These are phyloP conservation scores for Oryza coarctata DNA, from an alignment of 176 grass and related monocot genomes.

Conservation along the genomic window DNA sequence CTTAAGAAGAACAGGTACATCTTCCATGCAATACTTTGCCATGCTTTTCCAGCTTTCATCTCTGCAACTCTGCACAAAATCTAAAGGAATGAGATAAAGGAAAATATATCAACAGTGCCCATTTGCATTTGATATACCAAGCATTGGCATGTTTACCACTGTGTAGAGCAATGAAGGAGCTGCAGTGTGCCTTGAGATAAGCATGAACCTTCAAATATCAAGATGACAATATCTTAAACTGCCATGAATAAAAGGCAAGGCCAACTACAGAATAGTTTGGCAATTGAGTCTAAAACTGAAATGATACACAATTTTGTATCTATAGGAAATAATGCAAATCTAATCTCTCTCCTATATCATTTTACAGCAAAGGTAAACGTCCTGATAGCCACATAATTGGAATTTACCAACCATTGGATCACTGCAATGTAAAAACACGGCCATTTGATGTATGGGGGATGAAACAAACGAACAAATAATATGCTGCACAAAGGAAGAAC, in stretches of 20 bases:
- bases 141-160: conserved; percentile 49
- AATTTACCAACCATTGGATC: neutral
- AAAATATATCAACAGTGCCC: neutral
- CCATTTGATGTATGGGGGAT: neutral
- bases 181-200: conserved; percentile 60
- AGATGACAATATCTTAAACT: conserved; percentile 8
- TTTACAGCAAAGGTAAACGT: neutral
- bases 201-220: conserved; percentile 69
- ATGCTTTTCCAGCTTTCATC: conserved; percentile 71
- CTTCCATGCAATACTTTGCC: conserved; percentile 56
- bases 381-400: neutral
- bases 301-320: neutral
- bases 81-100: conserved; percentile 7
- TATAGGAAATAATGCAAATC: neutral
- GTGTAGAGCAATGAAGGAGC: conserved; percentile 69
- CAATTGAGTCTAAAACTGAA: neutral
- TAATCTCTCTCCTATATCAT: neutral
- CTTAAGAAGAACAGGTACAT: conserved; percentile 71
- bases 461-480: neutral
- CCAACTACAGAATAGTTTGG: neutral
- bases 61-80: conserved; percentile 61
- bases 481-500: neutral
- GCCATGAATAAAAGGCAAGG: neutral
- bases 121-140: conserved; percentile 6
- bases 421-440: neutral